Base-by-base conservation (phyloP, 345 rosid species). In the Trapa incisa region DNA sequence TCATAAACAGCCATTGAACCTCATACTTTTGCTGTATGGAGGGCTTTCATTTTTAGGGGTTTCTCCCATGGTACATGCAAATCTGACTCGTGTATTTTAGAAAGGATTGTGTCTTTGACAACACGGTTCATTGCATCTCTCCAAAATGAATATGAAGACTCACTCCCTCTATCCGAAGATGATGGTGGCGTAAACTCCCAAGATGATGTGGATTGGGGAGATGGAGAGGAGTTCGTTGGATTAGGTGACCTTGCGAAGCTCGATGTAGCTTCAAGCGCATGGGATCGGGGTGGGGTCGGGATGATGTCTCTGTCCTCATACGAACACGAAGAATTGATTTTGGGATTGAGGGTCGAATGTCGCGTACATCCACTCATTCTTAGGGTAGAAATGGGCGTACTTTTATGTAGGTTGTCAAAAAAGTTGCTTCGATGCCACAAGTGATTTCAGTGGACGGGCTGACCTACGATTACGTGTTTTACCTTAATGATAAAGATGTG, bases 141-240 rank as follows among this genome's bases (percentile, higher is more conserved):
- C 68, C 81, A 92, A 86, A 82, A 80, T n/a, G 84, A 85, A 65
- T 89, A 83, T 73, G 78, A 77, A 67, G 78, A 63, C 75, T 41
- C 70, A 2, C 54, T 1, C 9, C n/a, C 68, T n/a, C 75, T 6
- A 22, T 77, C 80, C 16, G 84, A 84, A 65, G 89, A 83, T 74
- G 78, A 77, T 57, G 78, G 61, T 15, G 72, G 53, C 14, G 80
- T 78, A 73, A 41, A 68, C 3, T 45, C 38, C 32, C 65, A 73
- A 32, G 65, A 67, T 42, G 71, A 38, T 37, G 61, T 10, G 2
- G 57, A 73, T 75, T 71, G 78, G 42, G 84, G 77, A 76, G 75
- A 73, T 65, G 74, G 52, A 41, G 67, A 47, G 33, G 68, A 68
- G 47, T n/a, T n/a, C n/a, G n/a, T n/a, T n/a, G n/a, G n/a, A n/a